Evolutionary conservation across 129 eudicot genomes (phyloP).

Genomic region (Centrapalus pauciflorus): DNA sequence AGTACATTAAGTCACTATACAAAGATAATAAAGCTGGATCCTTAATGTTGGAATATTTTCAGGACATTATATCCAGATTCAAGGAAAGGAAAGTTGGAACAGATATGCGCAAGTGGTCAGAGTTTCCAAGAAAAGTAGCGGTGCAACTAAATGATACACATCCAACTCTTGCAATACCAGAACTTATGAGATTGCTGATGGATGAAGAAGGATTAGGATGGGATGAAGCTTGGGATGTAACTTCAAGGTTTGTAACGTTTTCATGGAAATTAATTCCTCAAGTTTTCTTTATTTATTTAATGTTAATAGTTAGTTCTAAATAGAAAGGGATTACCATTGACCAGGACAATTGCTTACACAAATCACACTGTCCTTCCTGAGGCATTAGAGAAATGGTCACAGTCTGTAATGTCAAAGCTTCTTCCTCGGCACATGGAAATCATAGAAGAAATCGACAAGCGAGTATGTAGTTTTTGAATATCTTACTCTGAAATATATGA

Average conservation of each 20-base stretch:
- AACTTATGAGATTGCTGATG: constrained; percentile 93
- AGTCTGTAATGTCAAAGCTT: constrained; percentile 90
- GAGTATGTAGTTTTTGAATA: constrained; percentile 40
- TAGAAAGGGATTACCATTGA: constrained; percentile 12
- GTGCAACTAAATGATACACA: constrained; percentile 98
- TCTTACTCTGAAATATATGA: not conserved
- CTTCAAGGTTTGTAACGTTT: constrained; percentile 51
- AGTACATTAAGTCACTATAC: not conserved
- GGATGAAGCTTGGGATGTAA: constrained; percentile 99
- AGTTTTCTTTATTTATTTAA: not conserved
- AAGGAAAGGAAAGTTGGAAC: constrained; percentile 77
- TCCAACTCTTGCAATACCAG: constrained; percentile 99
- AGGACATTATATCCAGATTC: constrained; percentile 92
- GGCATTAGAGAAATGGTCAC: constrained; percentile 99
- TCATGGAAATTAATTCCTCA: not conserved
- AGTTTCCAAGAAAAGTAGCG: constrained; percentile 91
- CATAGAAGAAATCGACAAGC: constrained; percentile 89
- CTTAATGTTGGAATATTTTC: constrained; percentile 22
- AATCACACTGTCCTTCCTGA: constrained; percentile 99
- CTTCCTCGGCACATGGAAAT: constrained; percentile 99
- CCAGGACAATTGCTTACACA: constrained; percentile 95
- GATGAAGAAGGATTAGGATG: constrained; percentile 98
- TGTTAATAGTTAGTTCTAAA: constrained; percentile 13
- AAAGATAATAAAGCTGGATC: not conserved
- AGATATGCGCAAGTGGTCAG: constrained; percentile 60